These are phyloP conservation scores for Aspergillus fischeri DNA, from an alignment of 2,329 filamentous ascomycete genomes.

Conservation along the genomic window DNA sequence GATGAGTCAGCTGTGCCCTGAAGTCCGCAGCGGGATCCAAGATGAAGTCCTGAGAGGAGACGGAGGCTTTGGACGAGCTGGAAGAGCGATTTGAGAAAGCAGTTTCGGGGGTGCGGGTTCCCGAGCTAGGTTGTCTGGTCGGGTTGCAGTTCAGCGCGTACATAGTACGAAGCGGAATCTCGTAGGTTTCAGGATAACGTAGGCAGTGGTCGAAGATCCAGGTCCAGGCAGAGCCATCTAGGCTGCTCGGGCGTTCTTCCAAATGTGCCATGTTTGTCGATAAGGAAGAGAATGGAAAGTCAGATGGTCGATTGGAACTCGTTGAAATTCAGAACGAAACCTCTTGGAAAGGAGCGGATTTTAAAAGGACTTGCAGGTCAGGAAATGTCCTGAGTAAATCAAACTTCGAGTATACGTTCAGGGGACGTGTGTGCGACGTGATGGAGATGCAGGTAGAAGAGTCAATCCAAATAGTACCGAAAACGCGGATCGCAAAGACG, in stretches of 20 bases:
- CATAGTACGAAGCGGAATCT: slow-evolving; percentile 64
- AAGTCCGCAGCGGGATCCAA: slow-evolving; percentile 40
- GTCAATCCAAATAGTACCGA: slow-evolving; percentile 11
- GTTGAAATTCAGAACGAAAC: not conserved
- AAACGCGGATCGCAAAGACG: slow-evolving; percentile 16
- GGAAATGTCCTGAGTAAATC: slow-evolving; percentile 3
- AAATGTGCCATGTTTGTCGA: slow-evolving; percentile 12
- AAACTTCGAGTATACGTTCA: not conserved
- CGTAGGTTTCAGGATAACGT: slow-evolving; percentile 59
- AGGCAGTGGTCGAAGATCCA: slow-evolving; percentile 59
- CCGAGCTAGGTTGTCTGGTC: slow-evolving; percentile 33
- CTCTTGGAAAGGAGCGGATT: slow-evolving; percentile 1
- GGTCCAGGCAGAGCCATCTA: slow-evolving; percentile 42
- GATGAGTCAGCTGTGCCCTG: slow-evolving; percentile 41
- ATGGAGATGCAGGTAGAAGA: slow-evolving; percentile 13
- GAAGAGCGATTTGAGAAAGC: slow-evolving; percentile 34
- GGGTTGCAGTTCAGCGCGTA: slow-evolving; percentile 62
- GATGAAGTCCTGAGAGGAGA: slow-evolving; percentile 15
- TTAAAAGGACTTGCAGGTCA: slow-evolving; percentile 8
- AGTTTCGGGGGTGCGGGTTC: slow-evolving; percentile 28
- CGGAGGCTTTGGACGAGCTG: slow-evolving; percentile 24
- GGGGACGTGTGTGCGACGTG: slow-evolving; percentile 17
- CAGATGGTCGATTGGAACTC: not conserved
- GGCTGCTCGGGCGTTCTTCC: slow-evolving; percentile 18
- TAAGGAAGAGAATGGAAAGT: not conserved